Conservation (phyloP, 179 eudicot genomes). For the Silene vulgaris region DNA sequence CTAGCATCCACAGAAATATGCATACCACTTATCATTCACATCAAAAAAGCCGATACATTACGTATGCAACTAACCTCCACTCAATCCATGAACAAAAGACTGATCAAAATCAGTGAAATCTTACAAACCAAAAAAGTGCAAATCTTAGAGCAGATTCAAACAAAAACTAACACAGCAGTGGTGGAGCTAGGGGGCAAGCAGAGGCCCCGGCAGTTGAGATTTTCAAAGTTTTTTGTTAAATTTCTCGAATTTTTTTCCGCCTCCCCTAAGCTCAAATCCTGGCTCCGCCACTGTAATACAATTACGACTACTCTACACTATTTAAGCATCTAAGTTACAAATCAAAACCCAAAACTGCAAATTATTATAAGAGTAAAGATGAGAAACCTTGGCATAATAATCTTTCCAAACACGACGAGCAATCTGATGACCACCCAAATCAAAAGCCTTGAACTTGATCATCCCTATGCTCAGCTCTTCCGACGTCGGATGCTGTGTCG, state of each 20-base stretch:
- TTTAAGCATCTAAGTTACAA: neutral
- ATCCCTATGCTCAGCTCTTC: constrained; percentile 42
- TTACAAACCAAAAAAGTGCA: neutral
- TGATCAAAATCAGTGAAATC: neutral
- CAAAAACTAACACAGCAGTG: neutral
- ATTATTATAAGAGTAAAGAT: neutral
- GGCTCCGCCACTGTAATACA: neutral
- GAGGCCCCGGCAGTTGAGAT: too few relatives aligned
- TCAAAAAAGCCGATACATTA: neutral
- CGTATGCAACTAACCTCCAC: neutral
- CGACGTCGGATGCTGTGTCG: constrained; percentile 42
- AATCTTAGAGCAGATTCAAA: neutral
- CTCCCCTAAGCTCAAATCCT: too few relatives aligned
- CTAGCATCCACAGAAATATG: neutral
- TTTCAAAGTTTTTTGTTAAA: too few relatives aligned
- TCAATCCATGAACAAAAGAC: constrained; percentile 4
- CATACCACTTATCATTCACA: neutral
- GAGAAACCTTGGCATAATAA: constrained; percentile 38
- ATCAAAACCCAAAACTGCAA: neutral
- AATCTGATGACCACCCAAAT: constrained; percentile 45
- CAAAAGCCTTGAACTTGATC: constrained; percentile 43
- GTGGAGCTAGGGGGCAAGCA: too few relatives aligned
- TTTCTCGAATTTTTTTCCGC: too few relatives aligned
- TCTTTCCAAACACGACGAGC: constrained; percentile 49
- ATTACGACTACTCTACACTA: neutral